Conservation (phyloP, 1,284 basidiomycete genomes). For the Cystobasidium slooffiae region DNA sequence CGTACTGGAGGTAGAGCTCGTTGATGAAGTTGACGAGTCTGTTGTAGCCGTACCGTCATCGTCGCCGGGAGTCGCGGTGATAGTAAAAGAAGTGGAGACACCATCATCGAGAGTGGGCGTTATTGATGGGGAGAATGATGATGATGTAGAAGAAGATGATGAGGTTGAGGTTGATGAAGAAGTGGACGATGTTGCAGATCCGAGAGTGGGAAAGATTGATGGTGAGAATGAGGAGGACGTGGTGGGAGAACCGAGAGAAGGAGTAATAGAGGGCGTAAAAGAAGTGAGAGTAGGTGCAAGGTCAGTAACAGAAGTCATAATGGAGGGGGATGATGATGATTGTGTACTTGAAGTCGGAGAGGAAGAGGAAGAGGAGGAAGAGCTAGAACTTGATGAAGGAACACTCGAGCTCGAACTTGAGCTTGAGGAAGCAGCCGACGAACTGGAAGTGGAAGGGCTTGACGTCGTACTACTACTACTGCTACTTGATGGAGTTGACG, state of each 20-base stretch:
- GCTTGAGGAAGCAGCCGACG: constrained; percentile 2
- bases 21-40: constrained; percentile 10
- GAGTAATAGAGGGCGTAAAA: background rate
- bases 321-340: background rate
- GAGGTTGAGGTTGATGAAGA: constrained; percentile 11
- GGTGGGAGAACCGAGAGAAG: background rate
- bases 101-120: background rate
- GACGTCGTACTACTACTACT: background rate
- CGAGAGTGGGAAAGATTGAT: background rate
- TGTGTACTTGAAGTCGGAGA: background rate
- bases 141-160: constrained; percentile 3
- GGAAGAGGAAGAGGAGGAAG: constrained; percentile 6
- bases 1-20: constrained; percentile 36
- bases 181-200: background rate
- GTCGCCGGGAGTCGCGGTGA: background rate
- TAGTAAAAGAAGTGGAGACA: background rate
- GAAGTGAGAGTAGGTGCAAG: constrained; percentile 8
- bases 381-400: constrained; percentile 11
- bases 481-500: background rate
- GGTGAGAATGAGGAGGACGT: background rate
- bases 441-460: constrained; percentile 1
- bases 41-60: background rate
- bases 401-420: background rate
- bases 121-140: background rate
- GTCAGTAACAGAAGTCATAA: constrained; percentile 22